These are phyloP conservation scores for Oehlia diaphana DNA, from an alignment of 192 early-diverging fungal species.

Conservation along the genomic window DNA sequence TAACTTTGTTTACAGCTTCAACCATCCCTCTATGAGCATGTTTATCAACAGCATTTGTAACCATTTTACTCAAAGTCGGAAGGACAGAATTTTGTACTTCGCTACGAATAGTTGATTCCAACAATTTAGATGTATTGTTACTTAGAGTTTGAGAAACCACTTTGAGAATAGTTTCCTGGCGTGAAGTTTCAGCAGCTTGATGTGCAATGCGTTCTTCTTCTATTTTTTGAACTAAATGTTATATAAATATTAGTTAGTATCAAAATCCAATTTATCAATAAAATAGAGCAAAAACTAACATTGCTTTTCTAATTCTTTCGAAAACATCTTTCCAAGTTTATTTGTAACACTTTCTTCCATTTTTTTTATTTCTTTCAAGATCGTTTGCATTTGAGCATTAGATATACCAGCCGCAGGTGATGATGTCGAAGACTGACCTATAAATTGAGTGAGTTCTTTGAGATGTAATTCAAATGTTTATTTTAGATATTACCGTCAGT, in stretches of 20 bases:
- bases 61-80: constrained; percentile 42
- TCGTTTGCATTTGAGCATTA: constrained; percentile 8
- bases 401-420: neutral
- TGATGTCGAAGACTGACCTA: neutral
- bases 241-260: neutral
- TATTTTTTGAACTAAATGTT: constrained; percentile 27
- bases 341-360: constrained; percentile 33
- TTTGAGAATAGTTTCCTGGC: constrained; percentile 48
- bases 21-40: constrained; percentile 36
- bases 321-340: constrained; percentile 30
- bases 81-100: constrained; percentile 47
- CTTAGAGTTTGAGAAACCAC: constrained; percentile 45
- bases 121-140: constrained; percentile 46
- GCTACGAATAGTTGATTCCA: constrained; percentile 46
- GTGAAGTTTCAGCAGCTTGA: constrained; percentile 41
- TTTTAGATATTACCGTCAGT: neutral
- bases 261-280: neutral
- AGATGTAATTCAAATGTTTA: neutral
- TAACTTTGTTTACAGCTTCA: constrained; percentile 44
- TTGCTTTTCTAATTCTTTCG: constrained; percentile 34
- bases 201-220: constrained; percentile 32
- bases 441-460: neutral
- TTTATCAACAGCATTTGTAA: constrained; percentile 43
- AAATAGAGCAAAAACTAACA: constrained; percentile 16
- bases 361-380: constrained; percentile 31